phyloP scores from a whole-genome alignment of 345 rosid genomes.

The Gossypioides kirkii region DNA sequence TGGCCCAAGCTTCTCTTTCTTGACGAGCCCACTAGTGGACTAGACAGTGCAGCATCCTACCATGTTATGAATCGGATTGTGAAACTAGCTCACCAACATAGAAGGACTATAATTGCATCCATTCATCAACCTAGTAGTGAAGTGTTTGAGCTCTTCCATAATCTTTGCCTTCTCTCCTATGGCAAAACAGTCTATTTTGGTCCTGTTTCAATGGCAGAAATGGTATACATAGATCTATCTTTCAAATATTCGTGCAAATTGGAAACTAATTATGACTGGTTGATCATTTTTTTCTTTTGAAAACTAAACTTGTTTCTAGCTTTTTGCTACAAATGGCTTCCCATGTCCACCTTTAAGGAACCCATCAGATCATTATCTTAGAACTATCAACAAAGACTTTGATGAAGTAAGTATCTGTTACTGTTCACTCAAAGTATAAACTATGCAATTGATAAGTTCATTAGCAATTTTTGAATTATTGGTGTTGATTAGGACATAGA shows the following conservation, averaged over 20 bases:
- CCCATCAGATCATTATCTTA: constrained; percentile 36
- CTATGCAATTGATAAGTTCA: neutral
- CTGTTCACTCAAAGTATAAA: neutral
- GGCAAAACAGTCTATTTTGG: constrained; percentile 38
- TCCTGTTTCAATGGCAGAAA: constrained; percentile 23
- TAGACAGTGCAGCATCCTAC: constrained; percentile 49
- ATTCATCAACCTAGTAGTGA: constrained; percentile 40
- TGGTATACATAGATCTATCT: constrained; percentile 13
- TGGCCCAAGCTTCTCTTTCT: constrained; percentile 46
- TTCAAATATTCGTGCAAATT: no score
- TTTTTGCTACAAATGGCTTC: constrained; percentile 34
- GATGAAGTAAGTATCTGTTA: constrained; percentile 20
- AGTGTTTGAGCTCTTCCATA: constrained; percentile 36
- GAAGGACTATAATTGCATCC: constrained; percentile 28
- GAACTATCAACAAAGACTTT: constrained; percentile 35
- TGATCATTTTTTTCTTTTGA: no score
- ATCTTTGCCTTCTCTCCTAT: constrained; percentile 37
- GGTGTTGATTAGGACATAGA: constrained; percentile 23
- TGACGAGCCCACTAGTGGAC: constrained; percentile 51
- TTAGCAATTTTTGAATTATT: neutral
- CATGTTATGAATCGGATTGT: constrained; percentile 45
- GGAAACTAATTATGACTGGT: no score
- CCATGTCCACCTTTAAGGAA: constrained; percentile 35
- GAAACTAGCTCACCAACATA: constrained; percentile 27
- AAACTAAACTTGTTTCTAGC: constrained; percentile 8